Percentiles rank a stretch among this genome's conserved stretches.
These are phyloP conservation scores for Eutypa lata DNA, from an alignment of 2,329 filamentous ascomycete genomes.

Conservation along the genomic window DNA sequence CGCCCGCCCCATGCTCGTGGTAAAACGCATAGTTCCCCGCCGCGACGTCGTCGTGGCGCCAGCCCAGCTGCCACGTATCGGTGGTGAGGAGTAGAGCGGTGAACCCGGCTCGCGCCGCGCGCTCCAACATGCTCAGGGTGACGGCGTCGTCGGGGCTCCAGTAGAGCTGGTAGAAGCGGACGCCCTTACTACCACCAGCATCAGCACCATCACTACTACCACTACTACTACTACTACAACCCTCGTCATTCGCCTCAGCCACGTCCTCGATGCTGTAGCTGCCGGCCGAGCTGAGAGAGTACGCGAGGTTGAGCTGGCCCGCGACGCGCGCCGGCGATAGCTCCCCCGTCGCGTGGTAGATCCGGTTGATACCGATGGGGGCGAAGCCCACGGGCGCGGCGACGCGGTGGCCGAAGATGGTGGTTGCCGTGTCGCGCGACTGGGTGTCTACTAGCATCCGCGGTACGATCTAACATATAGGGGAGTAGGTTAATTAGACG, in stretches of 20 bases:
- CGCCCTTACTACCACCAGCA: slow-evolving; percentile 17
- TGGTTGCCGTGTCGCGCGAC: slow-evolving; percentile 51
- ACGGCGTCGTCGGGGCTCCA: slow-evolving; percentile 61
- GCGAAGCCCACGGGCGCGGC: slow-evolving; percentile 62
- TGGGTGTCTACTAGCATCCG: slow-evolving; percentile 61
- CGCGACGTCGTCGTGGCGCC: slow-evolving; percentile 56
- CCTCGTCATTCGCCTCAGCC: slow-evolving; percentile 49
- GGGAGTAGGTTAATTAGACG: too few relatives aligned
- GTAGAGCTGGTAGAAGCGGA: slow-evolving; percentile 63
- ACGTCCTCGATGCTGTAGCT: slow-evolving; percentile 56
- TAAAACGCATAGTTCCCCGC: slow-evolving; percentile 62
- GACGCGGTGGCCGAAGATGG: slow-evolving; percentile 58
- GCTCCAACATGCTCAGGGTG: slow-evolving; percentile 51
- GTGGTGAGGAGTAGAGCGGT: slow-evolving; percentile 57
- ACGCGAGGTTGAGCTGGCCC: slow-evolving; percentile 56
- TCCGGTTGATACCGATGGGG: slow-evolving; percentile 64
- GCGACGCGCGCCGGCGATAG: slow-evolving; percentile 58
- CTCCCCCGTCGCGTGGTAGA: slow-evolving; percentile 59
- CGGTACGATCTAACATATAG: slow-evolving; percentile 60
- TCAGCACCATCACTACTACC: slow-evolving; percentile 12
- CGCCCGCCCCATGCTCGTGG: slow-evolving; percentile 51
- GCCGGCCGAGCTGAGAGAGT: slow-evolving; percentile 57
- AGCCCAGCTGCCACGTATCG: slow-evolving; percentile 63
- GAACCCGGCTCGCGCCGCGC: slow-evolving; percentile 53
- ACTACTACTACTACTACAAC: slow-evolving; percentile 8